These are phyloP conservation scores for Talaromyces sp. DNA, from an alignment of 2,329 filamentous ascomycete genomes.

Conservation along the genomic window DNA sequence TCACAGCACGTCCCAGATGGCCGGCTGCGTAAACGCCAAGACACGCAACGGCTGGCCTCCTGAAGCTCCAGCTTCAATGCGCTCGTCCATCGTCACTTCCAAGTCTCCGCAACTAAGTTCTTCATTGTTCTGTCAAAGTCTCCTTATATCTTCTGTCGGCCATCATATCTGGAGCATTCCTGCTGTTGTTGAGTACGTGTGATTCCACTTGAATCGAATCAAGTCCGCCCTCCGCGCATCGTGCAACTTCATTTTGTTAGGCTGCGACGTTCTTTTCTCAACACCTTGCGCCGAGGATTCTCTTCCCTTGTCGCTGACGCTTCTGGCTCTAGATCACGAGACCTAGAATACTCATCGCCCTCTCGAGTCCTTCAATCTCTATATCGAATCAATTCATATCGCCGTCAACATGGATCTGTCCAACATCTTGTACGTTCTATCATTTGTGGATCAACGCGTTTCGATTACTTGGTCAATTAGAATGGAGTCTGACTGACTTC, in stretches of 20 bases:
- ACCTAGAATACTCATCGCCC: neutral
- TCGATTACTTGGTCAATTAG: neutral
- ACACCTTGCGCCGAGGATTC: neutral
- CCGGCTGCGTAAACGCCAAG: constrained; percentile 16
- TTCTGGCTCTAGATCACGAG: neutral
- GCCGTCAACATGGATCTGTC: constrained; percentile 73
- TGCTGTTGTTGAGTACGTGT: neutral
- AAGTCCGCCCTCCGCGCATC: neutral
- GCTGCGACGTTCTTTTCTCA: constrained; percentile 10
- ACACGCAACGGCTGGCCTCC: neutral
- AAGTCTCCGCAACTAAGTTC: neutral
- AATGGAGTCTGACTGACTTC: constrained; percentile 13
- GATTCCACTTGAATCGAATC: neutral
- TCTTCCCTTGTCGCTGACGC: neutral
- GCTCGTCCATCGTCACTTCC: neutral
- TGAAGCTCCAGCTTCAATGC: constrained; percentile 11
- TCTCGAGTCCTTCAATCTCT: neutral
- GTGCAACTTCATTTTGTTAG: neutral
- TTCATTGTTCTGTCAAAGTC: neutral
- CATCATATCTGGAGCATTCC: rapidly evolving
- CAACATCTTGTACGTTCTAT: constrained; percentile 73
- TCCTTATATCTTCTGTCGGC: neutral
- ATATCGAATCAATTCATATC: neutral
- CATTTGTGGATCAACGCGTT: constrained; percentile 1
- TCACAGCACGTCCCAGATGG: neutral